Percentiles rank a stretch among this genome's conserved stretches.
Evolutionary conservation across 257 asterid species (phyloP).

Genomic region (Petunia axillaris): DNA sequence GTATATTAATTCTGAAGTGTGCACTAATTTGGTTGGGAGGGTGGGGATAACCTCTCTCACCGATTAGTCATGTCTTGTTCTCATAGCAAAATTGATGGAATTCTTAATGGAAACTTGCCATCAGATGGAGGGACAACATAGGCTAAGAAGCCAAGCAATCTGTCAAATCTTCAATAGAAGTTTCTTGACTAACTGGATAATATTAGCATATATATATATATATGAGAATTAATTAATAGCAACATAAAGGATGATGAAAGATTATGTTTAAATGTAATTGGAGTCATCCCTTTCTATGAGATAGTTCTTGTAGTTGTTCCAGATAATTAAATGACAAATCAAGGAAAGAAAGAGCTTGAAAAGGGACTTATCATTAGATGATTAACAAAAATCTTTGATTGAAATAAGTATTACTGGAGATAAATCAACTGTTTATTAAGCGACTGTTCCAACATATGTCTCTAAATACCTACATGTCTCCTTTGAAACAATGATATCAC

Average conservation of each 20-base stretch:
- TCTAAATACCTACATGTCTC: background rate
- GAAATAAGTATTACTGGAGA: background rate
- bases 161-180: slow-evolving; percentile 31
- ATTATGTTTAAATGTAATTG: slow-evolving; percentile 1
- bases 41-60: slow-evolving; percentile 31
- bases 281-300: background rate
- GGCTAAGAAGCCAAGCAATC: slow-evolving; percentile 28
- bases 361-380: background rate
- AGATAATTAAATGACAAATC: background rate
- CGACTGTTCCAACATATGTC: slow-evolving; percentile 20
- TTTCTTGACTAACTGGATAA: background rate
- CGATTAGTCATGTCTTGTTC: slow-evolving; percentile 36
- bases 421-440: background rate
- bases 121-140: slow-evolving; percentile 36
- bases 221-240: background rate
- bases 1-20: background rate
- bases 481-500: background rate
- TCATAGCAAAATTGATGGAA: slow-evolving; percentile 33
- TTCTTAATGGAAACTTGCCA: slow-evolving; percentile 25
- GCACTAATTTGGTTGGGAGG: slow-evolving; percentile 21
- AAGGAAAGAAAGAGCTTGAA: background rate
- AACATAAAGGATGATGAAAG: background rate
- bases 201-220: background rate
- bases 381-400: slow-evolving; percentile 10
- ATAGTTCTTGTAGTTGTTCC: background rate